Evolutionary conservation across 1,284 basidiomycete genomes (phyloP), one percentile per base, ranked within the genome.

Genomic region (Sanguinoderma infundibulare): DNA sequence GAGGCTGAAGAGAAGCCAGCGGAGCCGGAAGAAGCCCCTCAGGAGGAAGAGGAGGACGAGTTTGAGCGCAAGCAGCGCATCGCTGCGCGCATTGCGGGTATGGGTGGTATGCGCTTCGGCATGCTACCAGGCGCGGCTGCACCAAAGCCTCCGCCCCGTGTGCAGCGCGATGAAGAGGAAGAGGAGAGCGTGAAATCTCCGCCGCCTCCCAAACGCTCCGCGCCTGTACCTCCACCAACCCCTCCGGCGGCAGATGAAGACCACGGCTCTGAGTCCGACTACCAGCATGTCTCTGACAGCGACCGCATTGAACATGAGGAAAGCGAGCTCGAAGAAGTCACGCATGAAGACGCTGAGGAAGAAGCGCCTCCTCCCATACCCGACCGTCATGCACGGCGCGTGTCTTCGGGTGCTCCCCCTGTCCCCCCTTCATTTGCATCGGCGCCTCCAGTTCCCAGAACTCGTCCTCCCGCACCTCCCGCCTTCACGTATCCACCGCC

Each of bases 81-180:
- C 70, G 79, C 89, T 12, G 82, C 87, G 22, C 87, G 87, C 72
- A 74, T 92, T 59, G 87, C 86, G 12, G 82, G 80, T 14, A 88
- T 90, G 85, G 91, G 91, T 39, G 91, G 90, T 5, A 87, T 91
- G 86, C 81, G 89, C 32, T 82, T 92, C 64, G 91, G 90, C 9
- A 90, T 92, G 87, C 70, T 90, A 65, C 89, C 77, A n/a, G 64
- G 65, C 4, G 52, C 67, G 32, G 63, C 65, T 17, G 58, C 72
- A 26, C 63, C 66, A 10, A 62, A 57, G 22, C 66, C 62, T 14
- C 61, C 62, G 10, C 32, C 60, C 0, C 67, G 63, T 5, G 64
- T 65, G 28, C 56, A 57, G 9, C 50, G 52, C 30, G 65, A 67
- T 15, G 60, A 51, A 12, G 64, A 65, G 20, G 70, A 69, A 39